Base-by-base conservation (phyloP, 306 rosid species). In the Fragaria iinumae region DNA sequence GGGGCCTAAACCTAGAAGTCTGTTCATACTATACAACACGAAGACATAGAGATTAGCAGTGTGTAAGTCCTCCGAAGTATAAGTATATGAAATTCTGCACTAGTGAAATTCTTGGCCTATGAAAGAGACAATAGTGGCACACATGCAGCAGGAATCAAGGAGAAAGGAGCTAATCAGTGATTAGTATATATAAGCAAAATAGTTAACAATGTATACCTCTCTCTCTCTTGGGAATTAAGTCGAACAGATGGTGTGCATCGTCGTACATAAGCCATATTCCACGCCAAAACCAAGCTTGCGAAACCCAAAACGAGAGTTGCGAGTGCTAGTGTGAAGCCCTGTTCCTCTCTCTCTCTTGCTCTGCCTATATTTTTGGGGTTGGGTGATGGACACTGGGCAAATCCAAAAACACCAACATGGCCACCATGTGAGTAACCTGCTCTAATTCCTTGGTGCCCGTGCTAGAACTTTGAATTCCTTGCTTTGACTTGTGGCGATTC, bases 351-450 rank as follows among this genome's bases (percentile, higher is more conserved):
- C 69, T 0, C 23, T 32, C 23, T 36, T 47, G 43, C 41, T 56
- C 80, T 74, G 70, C 67, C 71, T 67, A 16, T 71, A 69, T 60
- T 75, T 70, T 66, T 83, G 67, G 83, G 86, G 81, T 14, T 48
- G 72, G 60, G 81, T 76, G 62, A 45, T 76, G 67, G 81, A 45
- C 75, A 47, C 72, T 44, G 74, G 53, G 39, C 78, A 48, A 63
- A 32, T n/a, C 68, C 68, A 63, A 32, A 62, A 32, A 3, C 3
- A 14, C 4, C 5, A 62, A 67, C 73, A 80, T 80, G 82, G 80
- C 76, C 34, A 68, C 81, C 89, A 83, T 80, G 89, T 86, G 89
- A 80, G 59, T 39, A 41, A 4, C 71, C 89, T 86, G 83, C 83
- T 62, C 59, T 62, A 34, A 76, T 69, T 76, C 80, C 83, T 85